Percentiles rank a stretch among this genome's conserved stretches.
These are phyloP conservation scores for Pelargonium fulgidum DNA, from an alignment of 441 rosid species.

Conservation along the genomic window DNA sequence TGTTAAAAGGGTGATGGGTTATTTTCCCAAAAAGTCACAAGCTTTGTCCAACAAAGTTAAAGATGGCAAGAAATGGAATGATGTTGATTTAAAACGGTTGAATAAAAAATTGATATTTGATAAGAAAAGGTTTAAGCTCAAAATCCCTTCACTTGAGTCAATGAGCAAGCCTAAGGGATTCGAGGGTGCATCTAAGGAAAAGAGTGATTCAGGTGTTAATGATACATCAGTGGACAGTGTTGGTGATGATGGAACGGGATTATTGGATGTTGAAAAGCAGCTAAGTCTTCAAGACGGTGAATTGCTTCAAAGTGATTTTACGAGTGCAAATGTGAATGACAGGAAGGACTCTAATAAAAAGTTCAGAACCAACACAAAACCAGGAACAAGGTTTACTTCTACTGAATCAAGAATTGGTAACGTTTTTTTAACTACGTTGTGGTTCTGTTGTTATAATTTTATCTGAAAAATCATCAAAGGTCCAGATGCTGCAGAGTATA, in stretches of 20 bases:
- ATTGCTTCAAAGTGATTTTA: neutral
- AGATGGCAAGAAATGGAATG: constrained; percentile 11
- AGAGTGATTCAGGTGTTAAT: constrained; percentile 10
- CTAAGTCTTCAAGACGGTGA: neutral
- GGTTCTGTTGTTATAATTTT: too few relatives aligned
- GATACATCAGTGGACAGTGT: neutral
- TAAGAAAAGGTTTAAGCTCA: constrained; percentile 45
- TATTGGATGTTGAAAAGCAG: neutral
- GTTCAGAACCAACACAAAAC: neutral
- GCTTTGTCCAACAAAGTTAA: constrained; percentile 28
- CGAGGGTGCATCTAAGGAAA: constrained; percentile 19
- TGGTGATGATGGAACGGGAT: neutral
- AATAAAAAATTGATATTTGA: constrained; percentile 37
- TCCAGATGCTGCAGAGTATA: too few relatives aligned
- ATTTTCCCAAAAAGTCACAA: constrained; percentile 38
- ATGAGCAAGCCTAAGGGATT: constrained; percentile 46
- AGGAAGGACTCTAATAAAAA: too few relatives aligned
- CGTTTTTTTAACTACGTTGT: neutral
- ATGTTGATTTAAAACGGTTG: constrained; percentile 23
- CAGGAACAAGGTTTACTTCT: neutral
- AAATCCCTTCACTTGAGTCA: constrained; percentile 28
- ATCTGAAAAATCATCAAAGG: too few relatives aligned
- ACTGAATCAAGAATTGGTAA: neutral
- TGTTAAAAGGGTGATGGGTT: constrained; percentile 50
- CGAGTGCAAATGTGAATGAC: neutral